A percentile compares a stretch with the other conserved stretches of the same genome.
These are phyloP conservation scores for Phytophthora hybrid DNA, from an alignment of 352 stramenopile genomes.

Conservation along the genomic window DNA sequence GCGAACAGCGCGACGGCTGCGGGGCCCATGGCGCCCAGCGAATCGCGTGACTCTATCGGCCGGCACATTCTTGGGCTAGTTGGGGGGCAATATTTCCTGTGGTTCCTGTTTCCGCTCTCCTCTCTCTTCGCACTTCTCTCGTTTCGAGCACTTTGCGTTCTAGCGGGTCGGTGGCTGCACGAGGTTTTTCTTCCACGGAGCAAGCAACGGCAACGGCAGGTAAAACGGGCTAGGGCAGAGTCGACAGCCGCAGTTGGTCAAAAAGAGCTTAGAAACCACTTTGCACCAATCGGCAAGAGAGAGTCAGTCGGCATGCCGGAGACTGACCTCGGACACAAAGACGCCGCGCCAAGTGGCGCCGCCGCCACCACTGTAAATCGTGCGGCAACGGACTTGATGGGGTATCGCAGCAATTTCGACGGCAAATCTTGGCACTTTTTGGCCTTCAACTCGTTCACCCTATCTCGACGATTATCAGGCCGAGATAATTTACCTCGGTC, in stretches of 20 bases:
- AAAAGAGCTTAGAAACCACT: background rate
- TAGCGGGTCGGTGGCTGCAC: constrained; percentile 16
- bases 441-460: constrained; percentile 21
- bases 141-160: constrained; percentile 41
- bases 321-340: constrained; percentile 4
- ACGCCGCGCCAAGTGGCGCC: background rate
- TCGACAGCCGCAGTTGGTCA: constrained; percentile 11
- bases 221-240: constrained; percentile 26
- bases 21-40: constrained; percentile 80
- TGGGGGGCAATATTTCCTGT: constrained; percentile 35
- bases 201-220: constrained; percentile 3
- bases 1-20: constrained; percentile 79
- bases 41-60: constrained; percentile 87
- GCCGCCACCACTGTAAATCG: background rate
- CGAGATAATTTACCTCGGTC: background rate
- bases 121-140: constrained; percentile 31
- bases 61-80: constrained; percentile 63
- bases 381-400: background rate
- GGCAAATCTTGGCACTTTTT: too few species aligned
- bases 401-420: too few species aligned
- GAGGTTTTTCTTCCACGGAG: constrained; percentile 30
- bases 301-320: constrained; percentile 28
- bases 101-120: constrained; percentile 35
- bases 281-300: constrained; percentile 23
- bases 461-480: constrained; percentile 15